Evolutionary conservation across 139 green algal genomes (phyloP).

Genomic region (Ostreobium quekettii): DNA sequence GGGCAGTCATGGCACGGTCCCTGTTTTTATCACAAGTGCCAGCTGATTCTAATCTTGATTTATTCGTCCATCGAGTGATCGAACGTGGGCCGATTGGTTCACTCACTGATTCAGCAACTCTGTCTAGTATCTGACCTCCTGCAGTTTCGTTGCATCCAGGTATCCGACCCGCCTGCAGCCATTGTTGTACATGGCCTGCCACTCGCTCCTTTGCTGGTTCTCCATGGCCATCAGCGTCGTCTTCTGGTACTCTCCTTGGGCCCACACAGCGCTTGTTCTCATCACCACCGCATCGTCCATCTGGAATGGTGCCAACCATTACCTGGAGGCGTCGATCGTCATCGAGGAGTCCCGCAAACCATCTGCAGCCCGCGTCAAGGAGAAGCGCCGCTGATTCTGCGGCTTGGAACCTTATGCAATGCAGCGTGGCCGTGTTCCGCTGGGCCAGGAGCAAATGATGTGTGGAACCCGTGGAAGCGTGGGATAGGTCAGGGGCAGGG

Average conservation of each 20-base stretch:
- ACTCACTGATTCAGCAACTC: background rate
- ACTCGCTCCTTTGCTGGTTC: background rate
- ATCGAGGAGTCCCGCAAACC: too few relatives aligned
- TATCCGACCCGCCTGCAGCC: background rate
- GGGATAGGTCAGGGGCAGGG: too few relatives aligned
- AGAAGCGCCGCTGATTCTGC: too few relatives aligned
- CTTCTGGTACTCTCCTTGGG: background rate
- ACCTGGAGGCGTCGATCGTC: too few relatives aligned
- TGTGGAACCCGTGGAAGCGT: too few relatives aligned
- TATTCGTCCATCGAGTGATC: too few relatives aligned
- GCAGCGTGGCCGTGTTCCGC: too few relatives aligned
- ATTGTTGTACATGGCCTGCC: conserved; percentile 7
- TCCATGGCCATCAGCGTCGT: background rate
- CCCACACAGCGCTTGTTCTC: background rate
- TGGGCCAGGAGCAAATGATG: too few relatives aligned
- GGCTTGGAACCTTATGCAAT: too few relatives aligned
- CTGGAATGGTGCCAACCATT: conserved; percentile 15
- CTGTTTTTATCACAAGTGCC: background rate
- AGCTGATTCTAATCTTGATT: background rate
- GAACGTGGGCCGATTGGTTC: background rate
- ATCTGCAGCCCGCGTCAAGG: too few relatives aligned
- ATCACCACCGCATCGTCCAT: background rate
- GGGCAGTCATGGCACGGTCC: too few relatives aligned
- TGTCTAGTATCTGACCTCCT: background rate
- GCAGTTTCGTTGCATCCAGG: background rate